Evolutionary conservation across 495 filamentous ascomycete species (phyloP), one percentile per base, ranked within the genome.

Genomic region (Neurospora sp.): DNA sequence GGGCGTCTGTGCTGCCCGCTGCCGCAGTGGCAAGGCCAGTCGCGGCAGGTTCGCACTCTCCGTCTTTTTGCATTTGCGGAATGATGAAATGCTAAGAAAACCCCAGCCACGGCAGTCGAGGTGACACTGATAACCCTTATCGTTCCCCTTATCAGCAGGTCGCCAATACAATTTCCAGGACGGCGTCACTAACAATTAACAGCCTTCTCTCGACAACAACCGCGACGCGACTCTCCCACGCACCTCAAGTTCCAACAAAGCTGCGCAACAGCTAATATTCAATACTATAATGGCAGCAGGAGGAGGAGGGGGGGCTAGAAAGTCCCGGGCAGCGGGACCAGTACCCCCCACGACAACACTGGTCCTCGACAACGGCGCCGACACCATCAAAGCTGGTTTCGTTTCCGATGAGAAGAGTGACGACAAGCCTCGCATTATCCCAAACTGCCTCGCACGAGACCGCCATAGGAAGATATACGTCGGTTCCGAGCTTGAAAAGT

Each of bases 381-480:
- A 92, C 80, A 95, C 91, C 4, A 91, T 98, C 81, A 99, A 99
- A 85, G 94, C 94, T 35, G 95, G 96, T 74, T 93, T 95, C 78
- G 88, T 91, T 40, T 18, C 78, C 69, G 71, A 42, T 40, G 78
- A 78, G n/a, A 74, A 70, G 10, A 76, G 75, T 35, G 87, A 90
- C 68, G 83, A 83, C 65, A 65, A 65, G 7, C 96, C 93, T 79
- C 83, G 87, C 12, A 80, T 90, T 22, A 92, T 97, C 68, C 93
- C 94, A 6, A 99, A 99, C 81, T 93, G 91, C 78, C 85, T 99
- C 69, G 93, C 92, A 5, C 90, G 92, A 71, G 91, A 93, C 59
- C 91, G 94, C 69, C 91, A 92, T 77, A 91, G 88, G 76, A 89
- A 90, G 69, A 87, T 89, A 12, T 94, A 93, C 74, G 87, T 97